Conservation (phyloP, 371 early-diverging fungal genomes). For the Mucor piriformis region DNA sequence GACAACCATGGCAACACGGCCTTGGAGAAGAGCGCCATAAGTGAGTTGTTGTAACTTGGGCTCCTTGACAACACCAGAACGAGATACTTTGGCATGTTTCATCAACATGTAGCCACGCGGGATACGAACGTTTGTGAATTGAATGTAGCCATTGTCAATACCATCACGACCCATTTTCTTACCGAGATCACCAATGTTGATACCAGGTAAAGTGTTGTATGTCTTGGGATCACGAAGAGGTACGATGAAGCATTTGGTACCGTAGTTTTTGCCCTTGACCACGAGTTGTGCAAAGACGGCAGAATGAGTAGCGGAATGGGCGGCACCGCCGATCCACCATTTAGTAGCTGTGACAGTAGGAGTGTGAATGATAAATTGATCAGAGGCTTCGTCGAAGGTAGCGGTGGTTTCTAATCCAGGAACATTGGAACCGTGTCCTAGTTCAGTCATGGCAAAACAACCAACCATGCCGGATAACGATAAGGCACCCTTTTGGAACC, state of each 20-base stretch:
- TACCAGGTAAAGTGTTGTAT: constrained; percentile 58
- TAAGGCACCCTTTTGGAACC: constrained; percentile 88
- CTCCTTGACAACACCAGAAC: constrained; percentile 74
- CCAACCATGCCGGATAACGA: constrained; percentile 82
- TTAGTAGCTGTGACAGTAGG: constrained; percentile 88
- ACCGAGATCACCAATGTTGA: constrained; percentile 74
- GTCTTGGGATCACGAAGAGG: constrained; percentile 66
- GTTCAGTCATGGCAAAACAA: constrained; percentile 93
- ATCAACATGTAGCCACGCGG: constrained; percentile 85
- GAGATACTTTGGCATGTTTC: constrained; percentile 91
- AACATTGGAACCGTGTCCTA: constrained; percentile 90
- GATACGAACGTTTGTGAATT: constrained; percentile 81
- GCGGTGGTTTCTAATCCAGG: constrained; percentile 93
- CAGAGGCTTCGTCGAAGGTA: constrained; percentile 81
- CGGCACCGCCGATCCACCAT: constrained; percentile 98
- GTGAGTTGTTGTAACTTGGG: constrained; percentile 67
- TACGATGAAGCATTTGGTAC: constrained; percentile 80
- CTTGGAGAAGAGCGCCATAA: constrained; percentile 87
- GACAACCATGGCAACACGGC: constrained; percentile 89
- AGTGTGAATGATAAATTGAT: constrained; percentile 90
- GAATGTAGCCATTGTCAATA: constrained; percentile 87
- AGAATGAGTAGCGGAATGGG: constrained; percentile 82
- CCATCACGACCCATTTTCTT: constrained; percentile 84
- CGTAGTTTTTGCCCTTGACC: constrained; percentile 76
- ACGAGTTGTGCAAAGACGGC: constrained; percentile 81